Percentiles rank a stretch among this genome's conserved stretches.
Conservation (phyloP, 2,329 filamentous ascomycete species). For the Sporothrix schenckii region DNA sequence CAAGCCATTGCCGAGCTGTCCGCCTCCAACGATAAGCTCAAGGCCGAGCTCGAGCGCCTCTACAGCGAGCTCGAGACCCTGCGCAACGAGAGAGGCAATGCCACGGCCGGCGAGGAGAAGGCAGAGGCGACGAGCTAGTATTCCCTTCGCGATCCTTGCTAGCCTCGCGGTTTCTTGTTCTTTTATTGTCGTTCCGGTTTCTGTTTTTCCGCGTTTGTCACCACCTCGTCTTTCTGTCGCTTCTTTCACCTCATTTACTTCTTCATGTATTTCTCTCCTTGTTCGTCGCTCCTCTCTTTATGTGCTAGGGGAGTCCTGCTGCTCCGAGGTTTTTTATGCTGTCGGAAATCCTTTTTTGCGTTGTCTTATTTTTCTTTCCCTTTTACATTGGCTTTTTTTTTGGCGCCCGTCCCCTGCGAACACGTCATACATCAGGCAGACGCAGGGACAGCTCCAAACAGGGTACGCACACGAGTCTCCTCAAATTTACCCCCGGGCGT, state of each 20-base stretch:
- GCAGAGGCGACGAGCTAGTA: conserved; percentile 43
- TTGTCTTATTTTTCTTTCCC: not conserved
- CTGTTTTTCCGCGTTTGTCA: not conserved
- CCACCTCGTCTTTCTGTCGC: not conserved
- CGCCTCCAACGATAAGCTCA: conserved; percentile 83
- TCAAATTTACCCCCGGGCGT: not conserved
- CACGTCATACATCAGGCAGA: not conserved
- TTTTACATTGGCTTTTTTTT: not conserved
- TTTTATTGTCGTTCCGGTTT: not conserved
- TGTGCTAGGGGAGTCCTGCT: not conserved
- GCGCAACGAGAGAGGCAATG: conserved; percentile 72
- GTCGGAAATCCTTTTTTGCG: not conserved
- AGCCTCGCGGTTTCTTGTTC: not conserved
- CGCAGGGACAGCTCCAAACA: not conserved
- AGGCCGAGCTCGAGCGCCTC: conserved; percentile 74
- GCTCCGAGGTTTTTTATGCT: not conserved
- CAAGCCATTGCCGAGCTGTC: conserved; percentile 88
- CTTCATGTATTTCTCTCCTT: not conserved
- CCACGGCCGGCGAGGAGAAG: conserved; percentile 55
- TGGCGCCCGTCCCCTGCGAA: not conserved
- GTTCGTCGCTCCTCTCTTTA: not conserved
- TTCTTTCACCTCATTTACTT: conserved; percentile 9
- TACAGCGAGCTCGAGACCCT: conserved; percentile 73
- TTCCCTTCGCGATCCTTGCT: too few relatives aligned
- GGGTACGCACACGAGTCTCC: not conserved